These are phyloP conservation scores for Sindora glabra DNA, from an alignment of 306 rosid genomes.

Conservation along the genomic window DNA sequence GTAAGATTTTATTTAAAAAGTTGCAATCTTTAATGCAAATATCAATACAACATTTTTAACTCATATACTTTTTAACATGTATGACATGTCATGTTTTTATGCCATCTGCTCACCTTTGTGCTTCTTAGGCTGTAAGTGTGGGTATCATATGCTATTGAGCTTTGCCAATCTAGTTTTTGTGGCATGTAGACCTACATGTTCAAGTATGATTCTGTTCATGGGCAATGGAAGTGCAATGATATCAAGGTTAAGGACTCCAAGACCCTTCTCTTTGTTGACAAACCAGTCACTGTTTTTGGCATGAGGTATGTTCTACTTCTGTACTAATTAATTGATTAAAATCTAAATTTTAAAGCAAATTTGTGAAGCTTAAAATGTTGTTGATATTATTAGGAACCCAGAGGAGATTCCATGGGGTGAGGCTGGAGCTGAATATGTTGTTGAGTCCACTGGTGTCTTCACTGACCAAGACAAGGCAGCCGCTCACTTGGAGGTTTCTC, in stretches of 20 bases:
- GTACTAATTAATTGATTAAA: background rate
- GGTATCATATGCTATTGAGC: background rate
- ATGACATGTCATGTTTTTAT: no score
- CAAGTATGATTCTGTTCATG: slow-evolving; percentile 46
- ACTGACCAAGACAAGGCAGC: slow-evolving; percentile 82
- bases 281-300: slow-evolving; percentile 32
- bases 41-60: no score
- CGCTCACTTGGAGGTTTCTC: slow-evolving; percentile 62
- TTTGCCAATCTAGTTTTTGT: background rate
- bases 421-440: slow-evolving; percentile 48
- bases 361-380: background rate
- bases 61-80: no score
- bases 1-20: no score
- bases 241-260: slow-evolving; percentile 33
- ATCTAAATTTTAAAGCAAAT: background rate
- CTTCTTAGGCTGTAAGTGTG: background rate
- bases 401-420: slow-evolving; percentile 55
- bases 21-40: no score
- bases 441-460: slow-evolving; percentile 75
- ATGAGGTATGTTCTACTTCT: slow-evolving; percentile 13
- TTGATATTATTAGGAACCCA: slow-evolving; percentile 19
- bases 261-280: slow-evolving; percentile 37
- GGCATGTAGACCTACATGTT: slow-evolving; percentile 41
- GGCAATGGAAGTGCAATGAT: slow-evolving; percentile 29
- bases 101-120: no score